These are phyloP conservation scores for Citrus reticulata DNA, from an alignment of 345 rosid genomes.

Conservation along the genomic window DNA sequence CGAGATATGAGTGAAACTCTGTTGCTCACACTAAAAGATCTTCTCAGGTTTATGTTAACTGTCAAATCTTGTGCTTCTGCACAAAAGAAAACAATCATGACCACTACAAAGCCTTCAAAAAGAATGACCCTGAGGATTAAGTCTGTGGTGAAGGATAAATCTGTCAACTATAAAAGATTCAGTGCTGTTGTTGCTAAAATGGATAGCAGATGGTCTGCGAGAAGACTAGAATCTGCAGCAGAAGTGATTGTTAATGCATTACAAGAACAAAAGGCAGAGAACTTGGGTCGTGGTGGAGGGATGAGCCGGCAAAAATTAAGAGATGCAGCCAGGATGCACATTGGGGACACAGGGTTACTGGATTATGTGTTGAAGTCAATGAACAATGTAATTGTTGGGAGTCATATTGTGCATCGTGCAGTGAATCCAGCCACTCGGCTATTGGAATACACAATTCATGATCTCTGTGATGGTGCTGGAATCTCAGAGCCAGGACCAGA, in stretches of 20 bases:
- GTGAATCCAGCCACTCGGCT: slow-evolving; percentile 59
- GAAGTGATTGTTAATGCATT: slow-evolving; percentile 66
- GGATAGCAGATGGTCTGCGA: slow-evolving; percentile 82
- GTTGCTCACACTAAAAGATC: slow-evolving; percentile 61
- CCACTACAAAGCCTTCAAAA: slow-evolving; percentile 17
- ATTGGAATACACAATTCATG: slow-evolving; percentile 69
- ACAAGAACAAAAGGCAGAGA: slow-evolving; percentile 45
- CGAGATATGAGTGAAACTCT: slow-evolving; percentile 58
- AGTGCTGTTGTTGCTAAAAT: slow-evolving; percentile 39
- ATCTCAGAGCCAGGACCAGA: slow-evolving; percentile 14
- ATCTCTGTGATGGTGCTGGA: slow-evolving; percentile 26
- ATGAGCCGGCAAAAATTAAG: slow-evolving; percentile 90
- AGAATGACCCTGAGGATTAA: slow-evolving; percentile 30
- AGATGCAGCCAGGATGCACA: slow-evolving; percentile 85
- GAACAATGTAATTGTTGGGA: slow-evolving; percentile 70
- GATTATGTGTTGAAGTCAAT: slow-evolving; percentile 81
- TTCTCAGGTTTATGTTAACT: slow-evolving; percentile 65
- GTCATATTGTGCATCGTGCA: slow-evolving; percentile 46
- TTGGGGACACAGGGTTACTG: slow-evolving; percentile 86
- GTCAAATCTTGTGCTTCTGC: slow-evolving; percentile 43
- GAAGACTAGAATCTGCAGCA: slow-evolving; percentile 78
- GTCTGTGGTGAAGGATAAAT: slow-evolving; percentile 29
- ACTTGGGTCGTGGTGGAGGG: slow-evolving; percentile 42
- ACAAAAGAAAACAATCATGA: slow-evolving; percentile 26
- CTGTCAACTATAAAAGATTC: slow-evolving; percentile 37